Conservation (phyloP, 2,329 filamentous ascomycete genomes). For the Arthrobotrys sinensis region DNA sequence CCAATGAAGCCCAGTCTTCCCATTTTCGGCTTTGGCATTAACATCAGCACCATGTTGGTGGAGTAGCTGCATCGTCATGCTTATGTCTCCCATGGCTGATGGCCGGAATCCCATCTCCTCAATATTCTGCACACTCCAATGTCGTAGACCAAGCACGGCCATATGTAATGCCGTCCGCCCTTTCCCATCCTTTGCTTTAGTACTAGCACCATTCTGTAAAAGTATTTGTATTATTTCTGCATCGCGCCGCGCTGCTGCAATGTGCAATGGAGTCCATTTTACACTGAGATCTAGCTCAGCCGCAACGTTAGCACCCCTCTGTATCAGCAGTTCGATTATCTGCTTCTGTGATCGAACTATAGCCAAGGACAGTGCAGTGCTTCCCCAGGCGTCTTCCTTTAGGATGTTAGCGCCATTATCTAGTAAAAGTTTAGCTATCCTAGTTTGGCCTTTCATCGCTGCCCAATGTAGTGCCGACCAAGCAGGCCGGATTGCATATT, state of each 20-base stretch:
- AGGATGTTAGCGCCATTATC: conserved; percentile 8
- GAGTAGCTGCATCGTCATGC: too few species aligned
- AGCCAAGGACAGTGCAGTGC: conserved; percentile 8
- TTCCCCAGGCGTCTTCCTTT: neutral
- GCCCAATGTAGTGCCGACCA: neutral
- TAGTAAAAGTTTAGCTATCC: neutral
- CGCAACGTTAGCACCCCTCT: neutral
- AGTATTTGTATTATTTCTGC: neutral
- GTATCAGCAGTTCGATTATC: neutral
- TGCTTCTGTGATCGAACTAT: neutral
- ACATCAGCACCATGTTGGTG: too few species aligned
- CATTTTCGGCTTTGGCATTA: too few species aligned
- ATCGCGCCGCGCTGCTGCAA: conserved; percentile 8
- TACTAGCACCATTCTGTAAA: conserved; percentile 11
- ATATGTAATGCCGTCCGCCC: too few species aligned
- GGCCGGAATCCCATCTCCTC: too few species aligned
- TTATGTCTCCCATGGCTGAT: too few species aligned
- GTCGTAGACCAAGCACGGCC: too few species aligned
- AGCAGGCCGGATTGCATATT: neutral
- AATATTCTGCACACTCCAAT: too few species aligned
- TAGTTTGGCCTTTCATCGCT: neutral
- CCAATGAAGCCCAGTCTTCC: too few species aligned
- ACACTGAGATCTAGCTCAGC: too few species aligned
- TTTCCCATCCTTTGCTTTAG: too few species aligned
- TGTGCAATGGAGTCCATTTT: conserved; percentile 6